Conservation (phyloP, 345 rosid genomes). For the Erucastrum elatum region DNA sequence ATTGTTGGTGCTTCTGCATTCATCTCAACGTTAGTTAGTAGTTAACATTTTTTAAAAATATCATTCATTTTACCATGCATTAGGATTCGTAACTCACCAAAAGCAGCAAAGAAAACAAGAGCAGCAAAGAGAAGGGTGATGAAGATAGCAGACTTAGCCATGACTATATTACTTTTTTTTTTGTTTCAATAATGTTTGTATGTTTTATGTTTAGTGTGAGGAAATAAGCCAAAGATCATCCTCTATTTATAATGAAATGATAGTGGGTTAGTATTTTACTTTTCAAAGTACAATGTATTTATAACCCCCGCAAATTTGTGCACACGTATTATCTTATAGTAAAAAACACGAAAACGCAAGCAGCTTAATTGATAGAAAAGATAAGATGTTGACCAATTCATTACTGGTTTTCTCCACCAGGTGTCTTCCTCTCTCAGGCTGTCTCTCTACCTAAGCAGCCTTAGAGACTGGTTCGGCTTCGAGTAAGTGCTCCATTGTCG, state of each 20-base stretch:
- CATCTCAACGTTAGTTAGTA: not conserved
- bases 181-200: not conserved
- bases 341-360: not conserved
- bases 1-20: conserved; percentile 20
- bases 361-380: not conserved
- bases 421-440: not conserved
- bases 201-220: not conserved
- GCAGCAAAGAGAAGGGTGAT: conserved; percentile 1
- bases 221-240: conserved; percentile 2
- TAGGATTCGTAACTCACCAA: conserved; percentile 4
- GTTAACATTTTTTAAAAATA: not conserved
- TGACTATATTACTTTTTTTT: not conserved
- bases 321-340: not conserved
- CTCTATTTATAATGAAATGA: conserved; percentile 15
- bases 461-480: not conserved
- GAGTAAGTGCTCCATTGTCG: not conserved
- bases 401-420: not conserved
- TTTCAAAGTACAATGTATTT: not conserved
- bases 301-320: not conserved
- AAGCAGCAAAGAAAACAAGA: conserved; percentile 23
- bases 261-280: not conserved
- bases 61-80: not conserved
- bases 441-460: not conserved
- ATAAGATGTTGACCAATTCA: not conserved
- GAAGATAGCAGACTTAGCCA: conserved; percentile 19